A percentile compares a stretch with the other conserved stretches of the same genome.
phyloP scores from a whole-genome alignment of 1,139 yeast species.

The Yamadazyma kanchanaburiensis region DNA sequence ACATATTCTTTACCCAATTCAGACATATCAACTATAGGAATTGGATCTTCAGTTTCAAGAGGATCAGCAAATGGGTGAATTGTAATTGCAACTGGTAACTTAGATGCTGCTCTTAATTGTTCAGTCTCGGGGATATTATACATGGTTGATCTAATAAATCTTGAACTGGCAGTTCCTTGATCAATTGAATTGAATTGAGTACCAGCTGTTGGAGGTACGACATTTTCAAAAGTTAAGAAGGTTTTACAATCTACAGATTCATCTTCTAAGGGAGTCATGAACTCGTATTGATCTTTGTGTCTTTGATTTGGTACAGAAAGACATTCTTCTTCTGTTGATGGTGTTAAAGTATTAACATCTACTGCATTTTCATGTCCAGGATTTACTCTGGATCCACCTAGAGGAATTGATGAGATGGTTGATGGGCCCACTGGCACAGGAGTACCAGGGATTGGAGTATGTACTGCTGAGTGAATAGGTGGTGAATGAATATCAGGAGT shows the following conservation, averaged over 20 bases:
- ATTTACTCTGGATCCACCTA: conserved; percentile 3
- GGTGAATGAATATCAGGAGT: not conserved
- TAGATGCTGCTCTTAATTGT: conserved; percentile 63
- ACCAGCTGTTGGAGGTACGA: conserved; percentile 80
- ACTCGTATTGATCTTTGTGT: conserved; percentile 48
- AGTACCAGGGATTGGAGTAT: conserved; percentile 2
- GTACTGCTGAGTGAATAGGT: no score
- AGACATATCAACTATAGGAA: conserved; percentile 69
- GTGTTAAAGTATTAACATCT: not conserved
- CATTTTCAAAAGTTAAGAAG: conserved; percentile 70
- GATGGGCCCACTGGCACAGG: conserved; percentile 6
- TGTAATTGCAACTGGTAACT: conserved; percentile 77
- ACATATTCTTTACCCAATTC: conserved; percentile 22
- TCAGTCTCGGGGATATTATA: conserved; percentile 81
- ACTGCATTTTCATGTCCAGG: conserved; percentile 5
- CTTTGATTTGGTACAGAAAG: conserved; percentile 59
- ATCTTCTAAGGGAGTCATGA: conserved; percentile 25
- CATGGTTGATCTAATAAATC: conserved; percentile 75
- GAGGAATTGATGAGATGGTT: not conserved
- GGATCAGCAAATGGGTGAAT: conserved; percentile 80
- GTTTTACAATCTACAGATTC: conserved; percentile 24
- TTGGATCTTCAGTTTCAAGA: conserved; percentile 45
- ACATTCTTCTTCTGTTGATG: conserved; percentile 3
- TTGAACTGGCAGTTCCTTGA: conserved; percentile 83
- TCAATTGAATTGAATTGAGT: conserved; percentile 69